Percentiles rank a stretch among this genome's conserved stretches.
Evolutionary conservation across 2,329 filamentous ascomycete genomes (phyloP).

Genomic region (Fonsecaea pugnacius): DNA sequence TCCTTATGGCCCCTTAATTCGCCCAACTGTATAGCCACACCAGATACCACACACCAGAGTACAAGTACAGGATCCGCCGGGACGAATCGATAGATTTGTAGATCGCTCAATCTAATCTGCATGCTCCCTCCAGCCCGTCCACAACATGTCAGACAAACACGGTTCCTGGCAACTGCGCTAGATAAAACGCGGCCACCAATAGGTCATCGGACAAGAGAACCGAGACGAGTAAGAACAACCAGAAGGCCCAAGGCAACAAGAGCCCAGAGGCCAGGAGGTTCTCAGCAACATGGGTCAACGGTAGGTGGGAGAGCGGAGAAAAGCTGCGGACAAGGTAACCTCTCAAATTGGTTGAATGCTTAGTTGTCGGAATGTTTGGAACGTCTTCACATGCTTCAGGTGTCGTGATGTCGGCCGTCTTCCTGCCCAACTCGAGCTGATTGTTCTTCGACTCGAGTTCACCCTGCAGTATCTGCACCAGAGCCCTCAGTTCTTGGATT

Average conservation of each 20-base stretch:
- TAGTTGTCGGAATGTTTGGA: background rate
- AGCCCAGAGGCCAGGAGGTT: background rate
- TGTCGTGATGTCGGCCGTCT: background rate
- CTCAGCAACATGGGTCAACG: background rate
- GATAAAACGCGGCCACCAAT: background rate
- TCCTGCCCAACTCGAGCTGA: constrained; percentile 8
- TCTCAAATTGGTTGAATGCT: no score
- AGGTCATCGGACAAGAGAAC: background rate
- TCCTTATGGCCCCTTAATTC: background rate
- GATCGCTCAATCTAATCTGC: background rate
- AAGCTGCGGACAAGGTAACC: background rate
- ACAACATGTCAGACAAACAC: background rate
- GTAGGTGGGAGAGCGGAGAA: background rate
- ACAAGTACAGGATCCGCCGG: background rate
- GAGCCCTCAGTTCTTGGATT: constrained; percentile 32
- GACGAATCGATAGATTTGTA: background rate
- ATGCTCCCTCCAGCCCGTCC: background rate
- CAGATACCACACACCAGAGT: background rate
- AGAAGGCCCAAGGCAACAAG: background rate
- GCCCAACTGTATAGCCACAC: background rate
- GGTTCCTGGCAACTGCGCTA: background rate
- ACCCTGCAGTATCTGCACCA: constrained; percentile 28
- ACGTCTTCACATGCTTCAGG: background rate
- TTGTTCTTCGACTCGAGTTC: constrained; percentile 23
- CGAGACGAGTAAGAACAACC: constrained; percentile 6